phyloP scores from a whole-genome alignment of 139 green algal genomes.

The Ettlia oleoabundans region DNA sequence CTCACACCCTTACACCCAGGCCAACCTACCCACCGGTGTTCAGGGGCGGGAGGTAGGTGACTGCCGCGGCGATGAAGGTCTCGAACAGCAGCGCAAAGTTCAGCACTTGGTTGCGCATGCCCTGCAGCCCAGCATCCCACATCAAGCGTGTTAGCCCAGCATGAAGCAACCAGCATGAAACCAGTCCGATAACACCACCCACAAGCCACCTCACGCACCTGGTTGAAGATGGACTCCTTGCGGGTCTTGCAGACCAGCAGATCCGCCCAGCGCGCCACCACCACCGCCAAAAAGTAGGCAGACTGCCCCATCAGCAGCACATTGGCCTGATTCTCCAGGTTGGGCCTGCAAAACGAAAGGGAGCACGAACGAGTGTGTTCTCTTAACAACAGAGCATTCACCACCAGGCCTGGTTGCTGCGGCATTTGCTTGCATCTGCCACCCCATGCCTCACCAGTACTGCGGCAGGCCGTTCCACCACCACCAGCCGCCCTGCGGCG shows the following conservation, averaged over 20 bases:
- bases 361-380: no score
- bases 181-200: no score
- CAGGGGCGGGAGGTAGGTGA: conserved; percentile 69
- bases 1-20: no score
- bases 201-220: conserved; percentile 27
- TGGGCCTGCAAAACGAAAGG: conserved; percentile 63
- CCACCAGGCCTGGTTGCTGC: no score
- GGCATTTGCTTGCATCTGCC: no score
- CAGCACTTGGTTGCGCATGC: conserved; percentile 70
- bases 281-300: conserved; percentile 79
- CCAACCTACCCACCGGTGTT: conserved; percentile 5
- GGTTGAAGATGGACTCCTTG: conserved; percentile 71
- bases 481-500: conserved; percentile 52
- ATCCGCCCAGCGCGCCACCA: conserved; percentile 69
- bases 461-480: conserved; percentile 66
- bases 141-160: no score
- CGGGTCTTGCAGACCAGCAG: conserved; percentile 83
- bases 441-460: no score
- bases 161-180: background rate
- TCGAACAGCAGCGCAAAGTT: conserved; percentile 74
- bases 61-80: conserved; percentile 57
- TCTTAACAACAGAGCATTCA: no score
- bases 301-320: conserved; percentile 71
- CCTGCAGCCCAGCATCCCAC: no score
- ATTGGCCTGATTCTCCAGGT: conserved; percentile 65